A percentile compares a stretch with the other conserved stretches of the same genome.
Conservation (phyloP, 2,329 filamentous ascomycete species). For the Fusarium bactridioides region DNA sequence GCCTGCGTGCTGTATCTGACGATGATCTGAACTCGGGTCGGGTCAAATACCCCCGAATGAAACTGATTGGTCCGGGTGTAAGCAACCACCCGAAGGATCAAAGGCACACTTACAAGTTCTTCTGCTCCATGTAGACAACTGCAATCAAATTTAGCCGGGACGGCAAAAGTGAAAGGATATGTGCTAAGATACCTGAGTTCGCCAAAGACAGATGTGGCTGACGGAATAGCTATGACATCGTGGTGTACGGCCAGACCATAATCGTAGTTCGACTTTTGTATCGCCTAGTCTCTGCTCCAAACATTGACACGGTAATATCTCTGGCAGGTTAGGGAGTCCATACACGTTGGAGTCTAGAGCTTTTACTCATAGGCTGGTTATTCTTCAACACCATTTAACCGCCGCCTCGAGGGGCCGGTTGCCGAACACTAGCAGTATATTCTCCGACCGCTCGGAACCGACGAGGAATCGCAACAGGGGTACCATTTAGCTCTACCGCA, state of each 20-base stretch:
- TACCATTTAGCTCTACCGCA: not conserved
- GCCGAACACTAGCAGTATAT: not conserved
- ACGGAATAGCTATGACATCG: not conserved
- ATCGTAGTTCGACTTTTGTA: conserved; percentile 10
- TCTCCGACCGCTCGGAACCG: conserved; percentile 13
- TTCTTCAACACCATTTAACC: conserved; percentile 4
- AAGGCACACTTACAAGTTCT: not conserved
- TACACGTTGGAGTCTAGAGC: not conserved
- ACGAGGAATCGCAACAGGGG: conserved; percentile 1
- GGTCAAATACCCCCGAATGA: not conserved
- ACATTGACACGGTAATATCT: not conserved
- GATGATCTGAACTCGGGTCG: conserved; percentile 11
- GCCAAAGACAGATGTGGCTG: not conserved
- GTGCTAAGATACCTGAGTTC: not conserved
- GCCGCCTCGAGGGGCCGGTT: not conserved
- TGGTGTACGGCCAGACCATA: conserved; percentile 13
- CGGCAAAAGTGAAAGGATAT: not conserved
- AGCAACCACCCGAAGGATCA: conserved; percentile 1
- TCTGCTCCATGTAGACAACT: not conserved
- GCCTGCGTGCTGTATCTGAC: not conserved
- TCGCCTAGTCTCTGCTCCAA: not conserved
- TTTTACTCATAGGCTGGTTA: conserved; percentile 1
- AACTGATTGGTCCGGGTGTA: conserved; percentile 28
- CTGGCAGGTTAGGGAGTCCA: not conserved
- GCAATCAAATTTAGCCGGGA: conserved; percentile 19